Conservation (phyloP, 2,329 filamentous ascomycete species). For the Ophiocordyceps polyrhachis-furcata region DNA sequence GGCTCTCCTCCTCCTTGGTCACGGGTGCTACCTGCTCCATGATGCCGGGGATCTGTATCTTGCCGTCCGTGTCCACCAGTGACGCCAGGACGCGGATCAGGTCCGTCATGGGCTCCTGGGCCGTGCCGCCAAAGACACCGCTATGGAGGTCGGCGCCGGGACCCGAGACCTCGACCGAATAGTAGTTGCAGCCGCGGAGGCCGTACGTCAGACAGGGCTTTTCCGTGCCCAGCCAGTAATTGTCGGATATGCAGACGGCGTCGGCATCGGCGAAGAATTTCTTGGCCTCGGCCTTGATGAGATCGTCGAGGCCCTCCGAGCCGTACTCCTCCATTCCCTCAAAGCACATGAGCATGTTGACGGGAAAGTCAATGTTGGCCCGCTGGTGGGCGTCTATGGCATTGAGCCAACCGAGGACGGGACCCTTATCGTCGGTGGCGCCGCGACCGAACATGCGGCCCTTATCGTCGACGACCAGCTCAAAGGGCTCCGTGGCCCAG, state of each 20-base stretch:
- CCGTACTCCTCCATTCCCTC: constrained; percentile 99
- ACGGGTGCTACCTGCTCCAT: constrained; percentile 83
- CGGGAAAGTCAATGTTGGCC: constrained; percentile 82
- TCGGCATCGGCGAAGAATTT: constrained; percentile 92
- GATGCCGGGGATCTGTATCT: constrained; percentile 86
- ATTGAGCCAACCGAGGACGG: constrained; percentile 92
- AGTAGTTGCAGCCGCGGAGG: constrained; percentile 95
- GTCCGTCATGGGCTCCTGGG: constrained; percentile 98
- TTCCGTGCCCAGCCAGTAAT: constrained; percentile 99
- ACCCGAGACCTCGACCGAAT: constrained; percentile 75
- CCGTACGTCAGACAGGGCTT: constrained; percentile 97
- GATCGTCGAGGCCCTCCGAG: constrained; percentile 86
- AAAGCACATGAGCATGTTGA: constrained; percentile 98
- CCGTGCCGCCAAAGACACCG: constrained; percentile 89
- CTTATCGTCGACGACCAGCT: constrained; percentile 71
- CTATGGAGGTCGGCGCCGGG: constrained; percentile 90
- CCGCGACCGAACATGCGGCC: constrained; percentile 93
- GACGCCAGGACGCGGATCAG: constrained; percentile 64
- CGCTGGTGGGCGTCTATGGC: constrained; percentile 96
- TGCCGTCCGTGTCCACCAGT: constrained; percentile 76
- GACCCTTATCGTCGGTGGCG: constrained; percentile 94
- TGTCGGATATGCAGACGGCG: constrained; percentile 95
- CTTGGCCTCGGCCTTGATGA: constrained; percentile 80
- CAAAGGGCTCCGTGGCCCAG: constrained; percentile 90
- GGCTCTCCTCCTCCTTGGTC: constrained; percentile 63